Evolutionary conservation across 768 basidiomycete genomes (phyloP), one percentile per base, ranked within the genome.

Genomic region (Gelatoporia subvermispora): DNA sequence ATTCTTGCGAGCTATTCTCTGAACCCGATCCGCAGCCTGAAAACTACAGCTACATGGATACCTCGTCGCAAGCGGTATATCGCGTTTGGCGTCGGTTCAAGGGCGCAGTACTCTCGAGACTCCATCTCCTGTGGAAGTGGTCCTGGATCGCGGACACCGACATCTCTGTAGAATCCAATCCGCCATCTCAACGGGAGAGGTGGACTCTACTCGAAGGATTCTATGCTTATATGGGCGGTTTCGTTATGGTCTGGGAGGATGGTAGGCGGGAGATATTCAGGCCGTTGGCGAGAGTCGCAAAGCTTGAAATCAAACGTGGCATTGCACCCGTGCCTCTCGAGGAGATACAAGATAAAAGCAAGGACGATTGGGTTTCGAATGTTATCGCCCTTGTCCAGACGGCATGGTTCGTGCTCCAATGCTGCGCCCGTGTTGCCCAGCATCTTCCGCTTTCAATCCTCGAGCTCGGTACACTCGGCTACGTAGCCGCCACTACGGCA

Each of bases 381-480:
- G 48, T 39, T 0, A 21, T 72, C 11, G 62, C 61, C 23, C 10
- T 67, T 13, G 11, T 65, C 7, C 71, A 72, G 49, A 60, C 62
- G 4, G 17, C 43, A 3, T 70, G 67, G 65, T 71, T 71, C 52
- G 52, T 62, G 18, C 3, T 60, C 24, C 62, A 66, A 22, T 62
- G 56, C 28, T 51, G 65, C 18, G 53, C 59, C 2, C 62, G 70
- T 8, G 39, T 31, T 10, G 41, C 22, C 1, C 49, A 58, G 23
- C 39, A 49, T 0, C 58, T 70, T 13, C 55, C 60, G 0, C 41
- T 71, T 2, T 65, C 62, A 3, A 60, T 67, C 24, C 59, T 72
- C 3, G 69, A 72, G 56, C 28, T 71, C 13, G 52, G 63, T 3
- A 73, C 72, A 0, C 24, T 71, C 23, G 68, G 64, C 0, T 68